These are phyloP conservation scores for Didymosphaeria variabile DNA, from an alignment of 2,329 filamentous ascomycete genomes.

Conservation along the genomic window DNA sequence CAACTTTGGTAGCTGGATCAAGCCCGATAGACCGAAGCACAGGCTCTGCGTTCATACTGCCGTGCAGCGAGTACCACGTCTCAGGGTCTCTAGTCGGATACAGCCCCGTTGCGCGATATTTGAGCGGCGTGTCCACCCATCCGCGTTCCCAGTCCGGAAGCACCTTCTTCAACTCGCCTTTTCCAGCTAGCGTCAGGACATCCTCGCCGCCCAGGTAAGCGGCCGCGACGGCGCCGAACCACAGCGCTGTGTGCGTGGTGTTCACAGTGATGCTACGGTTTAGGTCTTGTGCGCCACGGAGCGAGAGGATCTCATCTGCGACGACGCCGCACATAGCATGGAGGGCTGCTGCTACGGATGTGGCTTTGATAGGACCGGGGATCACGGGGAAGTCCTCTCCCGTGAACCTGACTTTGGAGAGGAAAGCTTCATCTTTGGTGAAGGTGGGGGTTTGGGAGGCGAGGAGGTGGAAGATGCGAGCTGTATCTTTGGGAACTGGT, in stretches of 20 bases:
- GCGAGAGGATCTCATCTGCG: constrained; percentile 51
- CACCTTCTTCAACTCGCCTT: constrained; percentile 39
- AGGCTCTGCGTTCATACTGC: constrained; percentile 56
- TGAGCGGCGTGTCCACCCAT: constrained; percentile 48
- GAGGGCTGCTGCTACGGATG: constrained; percentile 53
- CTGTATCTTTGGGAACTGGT: constrained; percentile 50
- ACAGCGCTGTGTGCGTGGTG: constrained; percentile 59
- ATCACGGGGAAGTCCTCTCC: constrained; percentile 53
- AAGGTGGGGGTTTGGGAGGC: constrained; percentile 53
- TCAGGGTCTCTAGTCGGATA: constrained; percentile 58
- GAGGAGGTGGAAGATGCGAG: constrained; percentile 51
- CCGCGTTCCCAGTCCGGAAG: constrained; percentile 54
- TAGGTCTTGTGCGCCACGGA: constrained; percentile 29
- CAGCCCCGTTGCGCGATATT: constrained; percentile 43
- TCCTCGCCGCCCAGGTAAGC: constrained; percentile 50
- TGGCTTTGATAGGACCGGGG: constrained; percentile 56
- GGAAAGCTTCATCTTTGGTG: constrained; percentile 44
- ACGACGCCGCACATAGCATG: constrained; percentile 57
- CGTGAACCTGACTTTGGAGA: constrained; percentile 51
- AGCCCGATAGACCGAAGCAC: constrained; percentile 59
- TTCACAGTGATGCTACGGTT: constrained; percentile 52
- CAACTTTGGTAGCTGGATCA: constrained; percentile 35
- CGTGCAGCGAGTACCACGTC: constrained; percentile 62
- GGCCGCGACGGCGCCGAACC: constrained; percentile 53
- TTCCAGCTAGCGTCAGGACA: constrained; percentile 29